phyloP scores from a whole-genome alignment of 495 filamentous ascomycete genomes.

The Pseudevernia furfuracea region DNA sequence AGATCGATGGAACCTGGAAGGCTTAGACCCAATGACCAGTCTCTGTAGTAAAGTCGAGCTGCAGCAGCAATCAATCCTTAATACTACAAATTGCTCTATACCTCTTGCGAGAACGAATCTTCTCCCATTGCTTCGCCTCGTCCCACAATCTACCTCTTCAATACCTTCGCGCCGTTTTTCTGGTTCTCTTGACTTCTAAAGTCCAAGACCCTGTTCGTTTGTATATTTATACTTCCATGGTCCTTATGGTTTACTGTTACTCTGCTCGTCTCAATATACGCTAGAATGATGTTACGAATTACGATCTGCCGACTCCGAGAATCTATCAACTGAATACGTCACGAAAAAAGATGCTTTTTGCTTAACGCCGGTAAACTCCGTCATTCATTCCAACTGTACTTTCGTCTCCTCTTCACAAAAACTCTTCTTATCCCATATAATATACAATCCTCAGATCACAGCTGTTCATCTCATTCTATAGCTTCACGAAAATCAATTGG shows the following conservation, averaged over 20 bases:
- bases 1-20: slow-evolving; percentile 27
- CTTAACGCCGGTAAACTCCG: neutral
- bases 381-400: neutral
- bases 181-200: too few species aligned
- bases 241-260: too few species aligned
- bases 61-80: neutral
- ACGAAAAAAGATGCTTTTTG: too few species aligned
- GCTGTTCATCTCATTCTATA: neutral
- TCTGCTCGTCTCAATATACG: neutral
- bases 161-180: neutral
- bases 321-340: too few species aligned
- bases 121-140: neutral
- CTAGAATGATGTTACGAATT: neutral
- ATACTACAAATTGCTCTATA: neutral
- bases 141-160: neutral
- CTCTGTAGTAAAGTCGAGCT: neutral
- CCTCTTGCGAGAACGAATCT: neutral
- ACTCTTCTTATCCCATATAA: neutral
- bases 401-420: too few species aligned
- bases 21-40: slow-evolving; percentile 9
- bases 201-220: too few species aligned
- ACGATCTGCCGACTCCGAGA: neutral
- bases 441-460: neutral
- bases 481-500: neutral
- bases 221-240: too few species aligned